Conservation (phyloP, 2,329 filamentous ascomycete genomes). For the Fusarium ambrosium region DNA sequence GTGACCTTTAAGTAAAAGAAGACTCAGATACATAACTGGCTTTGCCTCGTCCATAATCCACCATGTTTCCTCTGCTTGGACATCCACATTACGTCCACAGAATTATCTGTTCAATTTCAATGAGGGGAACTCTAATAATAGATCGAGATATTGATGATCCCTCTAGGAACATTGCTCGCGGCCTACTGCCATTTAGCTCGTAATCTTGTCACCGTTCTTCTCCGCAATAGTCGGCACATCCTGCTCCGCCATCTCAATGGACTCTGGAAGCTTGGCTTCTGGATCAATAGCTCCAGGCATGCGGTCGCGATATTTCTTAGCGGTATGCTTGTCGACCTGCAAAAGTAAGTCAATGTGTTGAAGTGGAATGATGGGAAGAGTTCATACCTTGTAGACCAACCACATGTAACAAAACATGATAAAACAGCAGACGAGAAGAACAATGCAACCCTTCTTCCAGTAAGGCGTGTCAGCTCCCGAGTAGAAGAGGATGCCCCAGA, state of each 20-base stretch:
- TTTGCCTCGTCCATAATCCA: too few relatives aligned
- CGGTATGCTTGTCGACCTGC: conserved; percentile 13
- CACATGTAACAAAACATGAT: conserved; percentile 40
- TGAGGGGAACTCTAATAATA: not conserved
- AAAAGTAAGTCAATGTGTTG: not conserved
- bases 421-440: conserved; percentile 34
- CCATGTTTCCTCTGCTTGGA: not conserved
- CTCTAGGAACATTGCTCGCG: not conserved
- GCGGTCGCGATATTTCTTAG: conserved; percentile 14
- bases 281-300: not conserved
- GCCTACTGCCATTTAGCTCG: not conserved
- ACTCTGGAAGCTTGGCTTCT: not conserved
- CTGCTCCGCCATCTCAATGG: not conserved
- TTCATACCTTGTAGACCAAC: conserved; percentile 28
- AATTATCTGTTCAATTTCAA: not conserved
- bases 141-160: not conserved
- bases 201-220: not conserved
- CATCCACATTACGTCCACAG: not conserved
- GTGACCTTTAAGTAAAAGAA: too few relatives aligned
- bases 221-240: not conserved
- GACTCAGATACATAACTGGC: too few relatives aligned
- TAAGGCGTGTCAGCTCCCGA: conserved; percentile 58
- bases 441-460: conserved; percentile 51
- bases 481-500: conserved; percentile 61
- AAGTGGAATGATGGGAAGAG: accelerated